These are phyloP conservation scores for Ministeria vibrans DNA, from an alignment of 78 protist genomes.

Conservation along the genomic window DNA sequence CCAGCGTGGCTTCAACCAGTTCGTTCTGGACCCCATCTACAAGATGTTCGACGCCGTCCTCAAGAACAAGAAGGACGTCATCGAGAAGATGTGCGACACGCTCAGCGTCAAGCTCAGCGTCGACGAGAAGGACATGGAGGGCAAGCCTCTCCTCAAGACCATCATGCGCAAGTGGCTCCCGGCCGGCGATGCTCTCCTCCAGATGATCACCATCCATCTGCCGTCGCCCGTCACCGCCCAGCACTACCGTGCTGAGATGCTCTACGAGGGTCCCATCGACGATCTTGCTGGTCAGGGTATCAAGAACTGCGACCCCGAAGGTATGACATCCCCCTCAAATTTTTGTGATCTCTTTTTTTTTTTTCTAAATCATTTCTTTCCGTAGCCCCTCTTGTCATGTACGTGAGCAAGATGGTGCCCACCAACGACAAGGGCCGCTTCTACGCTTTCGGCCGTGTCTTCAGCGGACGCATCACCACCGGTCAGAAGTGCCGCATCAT, in stretches of 20 bases:
- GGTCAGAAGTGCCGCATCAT: conserved; percentile 94
- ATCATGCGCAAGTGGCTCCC: conserved; percentile 96
- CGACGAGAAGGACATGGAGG: conserved; percentile 42
- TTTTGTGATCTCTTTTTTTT: too few species aligned
- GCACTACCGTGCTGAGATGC: conserved; percentile 84
- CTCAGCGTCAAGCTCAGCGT: conserved; percentile 64
- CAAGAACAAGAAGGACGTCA: conserved; percentile 67
- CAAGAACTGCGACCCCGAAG: conserved; percentile 86
- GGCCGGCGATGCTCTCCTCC: conserved; percentile 95
- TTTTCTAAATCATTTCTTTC: too few species aligned
- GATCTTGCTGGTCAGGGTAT: conserved; percentile 72
- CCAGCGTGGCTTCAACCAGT: conserved; percentile 90
- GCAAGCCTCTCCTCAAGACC: conserved; percentile 86
- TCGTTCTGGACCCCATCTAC: conserved; percentile 93
- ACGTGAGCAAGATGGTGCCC: conserved; percentile 99
- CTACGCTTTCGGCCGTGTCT: conserved; percentile 99
- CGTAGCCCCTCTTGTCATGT: conserved; percentile 97
- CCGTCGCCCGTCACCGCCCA: conserved; percentile 97
- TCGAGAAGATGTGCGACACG: conserved; percentile 33
- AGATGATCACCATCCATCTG: conserved; percentile 92
- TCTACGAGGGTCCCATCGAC: conserved; percentile 95
- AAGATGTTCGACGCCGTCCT: conserved; percentile 78
- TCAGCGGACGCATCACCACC: conserved; percentile 92
- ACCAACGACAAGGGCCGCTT: conserved; percentile 92
- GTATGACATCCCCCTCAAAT: too few species aligned